Conservation (phyloP, 805 yeast species). For the Candida maesae region DNA sequence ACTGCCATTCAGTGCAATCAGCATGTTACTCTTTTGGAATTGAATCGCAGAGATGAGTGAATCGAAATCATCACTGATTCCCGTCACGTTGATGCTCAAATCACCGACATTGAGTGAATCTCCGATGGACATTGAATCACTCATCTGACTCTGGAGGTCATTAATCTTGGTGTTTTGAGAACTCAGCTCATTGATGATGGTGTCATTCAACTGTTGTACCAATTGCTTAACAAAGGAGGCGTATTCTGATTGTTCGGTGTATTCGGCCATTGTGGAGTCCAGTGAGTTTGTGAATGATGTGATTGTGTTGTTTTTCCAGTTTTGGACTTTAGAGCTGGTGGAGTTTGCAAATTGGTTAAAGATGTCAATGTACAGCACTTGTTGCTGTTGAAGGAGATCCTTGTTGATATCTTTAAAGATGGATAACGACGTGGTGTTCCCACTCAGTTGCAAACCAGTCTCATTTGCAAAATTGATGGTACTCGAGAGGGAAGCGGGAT, state of each 20-base stretch:
- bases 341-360: not conserved
- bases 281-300: conserved; percentile 1
- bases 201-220: conserved; percentile 1
- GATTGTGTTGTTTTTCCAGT: conserved; percentile 4
- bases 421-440: not conserved
- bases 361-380: not conserved
- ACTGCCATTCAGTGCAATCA: not conserved
- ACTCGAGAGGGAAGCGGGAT: not conserved
- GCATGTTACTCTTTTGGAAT: not conserved
- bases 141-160: not conserved
- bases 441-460: not conserved
- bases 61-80: not conserved
- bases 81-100: conserved; percentile 2
- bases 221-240: not conserved
- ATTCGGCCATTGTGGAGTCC: not conserved
- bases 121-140: conserved; percentile 7
- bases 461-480: not conserved
- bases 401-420: not conserved
- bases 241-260: not conserved
- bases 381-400: conserved; percentile 1
- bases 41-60: not conserved
- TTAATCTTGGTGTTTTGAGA: not conserved
- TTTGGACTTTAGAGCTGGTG: not conserved
- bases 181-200: conserved; percentile 1
- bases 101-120: conserved; percentile 2